A percentile compares a stretch with the other conserved stretches of the same genome.
Conservation (phyloP, 768 basidiomycete genomes). For the Hygrophoropsis aurantiaca region DNA sequence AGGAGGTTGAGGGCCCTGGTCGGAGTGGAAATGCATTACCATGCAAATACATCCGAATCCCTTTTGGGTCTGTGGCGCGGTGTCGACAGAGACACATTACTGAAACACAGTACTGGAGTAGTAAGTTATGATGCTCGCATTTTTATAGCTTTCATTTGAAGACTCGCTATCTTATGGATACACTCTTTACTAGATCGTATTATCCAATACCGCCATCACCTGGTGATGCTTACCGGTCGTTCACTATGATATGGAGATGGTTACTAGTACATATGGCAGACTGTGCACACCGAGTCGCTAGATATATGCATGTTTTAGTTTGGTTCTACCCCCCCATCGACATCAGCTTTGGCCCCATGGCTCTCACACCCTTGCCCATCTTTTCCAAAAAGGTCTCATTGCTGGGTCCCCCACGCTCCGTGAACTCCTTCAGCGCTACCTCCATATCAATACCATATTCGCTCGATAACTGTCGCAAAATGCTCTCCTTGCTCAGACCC, state of each 20-base stretch:
- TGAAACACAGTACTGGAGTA: too few species aligned
- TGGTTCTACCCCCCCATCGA: too few species aligned
- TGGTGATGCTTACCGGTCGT: not conserved
- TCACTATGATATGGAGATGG: not conserved
- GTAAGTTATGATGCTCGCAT: too few species aligned
- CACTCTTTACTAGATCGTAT: too few species aligned
- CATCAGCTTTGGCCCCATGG: not conserved
- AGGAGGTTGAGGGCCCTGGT: not conserved
- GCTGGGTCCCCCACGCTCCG: not conserved
- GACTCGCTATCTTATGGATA: too few species aligned
- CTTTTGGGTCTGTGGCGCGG: constrained; percentile 17
- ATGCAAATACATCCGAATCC: constrained; percentile 2
- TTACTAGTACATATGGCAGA: too few species aligned
- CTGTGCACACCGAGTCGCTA: too few species aligned
- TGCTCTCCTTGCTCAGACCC: not conserved
- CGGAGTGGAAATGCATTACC: not conserved
- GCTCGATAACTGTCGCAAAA: not conserved
- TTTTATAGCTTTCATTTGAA: too few species aligned
- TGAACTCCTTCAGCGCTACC: not conserved
- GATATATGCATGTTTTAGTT: too few species aligned
- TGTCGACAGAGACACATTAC: too few species aligned
- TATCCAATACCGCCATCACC: too few species aligned
- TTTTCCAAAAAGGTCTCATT: not conserved
- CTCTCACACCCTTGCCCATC: not conserved
- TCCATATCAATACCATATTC: not conserved